These are phyloP conservation scores for Russula sp. DNA, from an alignment of 768 basidiomycete species.

Conservation along the genomic window DNA sequence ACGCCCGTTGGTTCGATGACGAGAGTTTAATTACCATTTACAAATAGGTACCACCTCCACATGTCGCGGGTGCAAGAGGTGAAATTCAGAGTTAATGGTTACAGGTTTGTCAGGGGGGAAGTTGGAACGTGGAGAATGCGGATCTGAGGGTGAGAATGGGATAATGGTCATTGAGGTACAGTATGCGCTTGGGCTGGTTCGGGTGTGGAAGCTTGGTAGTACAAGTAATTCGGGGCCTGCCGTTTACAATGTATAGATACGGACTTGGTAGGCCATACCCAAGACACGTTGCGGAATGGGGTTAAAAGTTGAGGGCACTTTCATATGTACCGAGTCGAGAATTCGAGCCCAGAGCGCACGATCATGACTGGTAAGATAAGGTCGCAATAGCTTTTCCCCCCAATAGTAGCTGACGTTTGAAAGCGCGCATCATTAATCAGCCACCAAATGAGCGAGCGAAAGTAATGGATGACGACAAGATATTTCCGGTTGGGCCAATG, in stretches of 20 bases:
- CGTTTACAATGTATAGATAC: neutral
- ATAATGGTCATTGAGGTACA: neutral
- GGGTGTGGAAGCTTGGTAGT: neutral
- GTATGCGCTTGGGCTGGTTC: neutral
- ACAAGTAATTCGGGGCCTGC: neutral
- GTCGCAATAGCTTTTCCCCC: neutral
- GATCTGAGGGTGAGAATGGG: too few species aligned
- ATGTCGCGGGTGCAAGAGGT: neutral
- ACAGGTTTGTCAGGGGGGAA: neutral
- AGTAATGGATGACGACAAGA: conserved; percentile 20
- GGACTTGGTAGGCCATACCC: neutral
- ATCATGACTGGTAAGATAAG: conserved; percentile 12
- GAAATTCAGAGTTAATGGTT: neutral
- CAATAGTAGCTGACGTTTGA: conserved; percentile 1
- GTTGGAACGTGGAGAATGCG: too few species aligned
- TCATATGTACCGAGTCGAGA: conserved; percentile 12
- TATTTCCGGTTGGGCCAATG: conserved; percentile 15
- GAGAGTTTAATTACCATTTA: conserved; percentile 6
- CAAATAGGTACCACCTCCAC: neutral
- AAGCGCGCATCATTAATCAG: conserved; percentile 16
- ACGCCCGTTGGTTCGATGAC: neutral
- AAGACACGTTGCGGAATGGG: conserved; percentile 15
- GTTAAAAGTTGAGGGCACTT: conserved; percentile 9
- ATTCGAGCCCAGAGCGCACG: conserved; percentile 16
- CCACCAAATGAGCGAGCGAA: conserved; percentile 8